Evolutionary conservation across 257 asterid genomes (phyloP).

Genomic region (Nicotiana otophora): DNA sequence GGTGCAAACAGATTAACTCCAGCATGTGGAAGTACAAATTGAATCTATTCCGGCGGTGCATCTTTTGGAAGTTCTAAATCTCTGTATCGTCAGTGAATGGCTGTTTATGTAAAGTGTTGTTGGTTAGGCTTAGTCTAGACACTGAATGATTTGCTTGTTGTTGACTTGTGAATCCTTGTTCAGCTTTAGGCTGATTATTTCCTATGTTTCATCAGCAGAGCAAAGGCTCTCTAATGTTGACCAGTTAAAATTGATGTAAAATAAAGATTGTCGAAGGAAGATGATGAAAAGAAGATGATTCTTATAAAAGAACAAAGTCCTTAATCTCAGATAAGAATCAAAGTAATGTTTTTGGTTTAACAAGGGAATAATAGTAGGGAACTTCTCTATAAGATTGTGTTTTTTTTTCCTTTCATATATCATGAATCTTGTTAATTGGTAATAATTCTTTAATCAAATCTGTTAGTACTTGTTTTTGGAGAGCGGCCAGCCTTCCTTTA

Average conservation of each 20-base stretch:
- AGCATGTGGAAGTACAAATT: too few relatives aligned
- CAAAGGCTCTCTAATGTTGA: constrained; percentile 24
- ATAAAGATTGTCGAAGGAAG: not conserved
- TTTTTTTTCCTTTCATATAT: not conserved
- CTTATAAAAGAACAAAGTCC: not conserved
- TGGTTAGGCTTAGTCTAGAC: not conserved
- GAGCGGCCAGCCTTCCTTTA: not conserved
- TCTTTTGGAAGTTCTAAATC: constrained; percentile 17
- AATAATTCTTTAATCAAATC: not conserved
- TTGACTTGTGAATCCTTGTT: constrained; percentile 32
- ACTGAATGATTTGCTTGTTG: constrained; percentile 27
- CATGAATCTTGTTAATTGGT: not conserved
- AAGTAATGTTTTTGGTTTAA: not conserved
- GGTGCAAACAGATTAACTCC: too few relatives aligned
- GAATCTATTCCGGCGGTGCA: constrained; percentile 17
- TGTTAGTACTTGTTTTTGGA: not conserved
- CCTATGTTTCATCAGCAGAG: constrained; percentile 39
- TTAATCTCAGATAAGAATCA: not conserved
- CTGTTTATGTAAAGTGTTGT: constrained; percentile 39
- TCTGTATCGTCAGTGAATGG: constrained; percentile 7
- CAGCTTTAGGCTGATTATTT: constrained; percentile 55
- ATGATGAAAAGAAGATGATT: not conserved
- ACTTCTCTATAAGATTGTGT: not conserved
- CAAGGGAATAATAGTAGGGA: not conserved
- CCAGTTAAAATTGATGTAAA: not conserved